A percentile compares a stretch with the other conserved stretches of the same genome.
Conservation (phyloP, 257 asterid genomes). For the Paraleonurus japonicus region DNA sequence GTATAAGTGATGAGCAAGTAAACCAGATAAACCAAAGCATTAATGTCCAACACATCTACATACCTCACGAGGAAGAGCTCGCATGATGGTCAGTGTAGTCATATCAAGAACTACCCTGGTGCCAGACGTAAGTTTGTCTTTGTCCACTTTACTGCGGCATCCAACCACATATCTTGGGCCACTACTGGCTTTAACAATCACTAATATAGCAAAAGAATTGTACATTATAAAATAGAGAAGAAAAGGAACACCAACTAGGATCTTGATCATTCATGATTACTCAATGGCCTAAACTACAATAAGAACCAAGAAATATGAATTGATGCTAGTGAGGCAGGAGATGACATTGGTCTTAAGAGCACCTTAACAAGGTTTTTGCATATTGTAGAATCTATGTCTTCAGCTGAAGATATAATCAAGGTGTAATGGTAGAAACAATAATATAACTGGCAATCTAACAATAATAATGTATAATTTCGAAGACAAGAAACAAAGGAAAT, state of each 20-base stretch:
- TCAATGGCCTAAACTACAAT: not conserved
- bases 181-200: conserved; percentile 93
- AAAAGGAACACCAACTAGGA: not conserved
- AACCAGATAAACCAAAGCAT: conserved; percentile 8
- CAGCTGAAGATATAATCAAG: not conserved
- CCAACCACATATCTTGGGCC: conserved; percentile 98
- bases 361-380: not conserved
- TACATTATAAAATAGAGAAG: not conserved
- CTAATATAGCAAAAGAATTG: conserved; percentile 32
- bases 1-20: not conserved
- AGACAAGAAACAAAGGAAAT: not conserved
- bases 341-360: not conserved
- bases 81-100: conserved; percentile 97
- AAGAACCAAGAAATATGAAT: not conserved
- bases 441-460: not conserved
- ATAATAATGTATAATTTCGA: not conserved
- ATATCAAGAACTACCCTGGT: conserved; percentile 94
- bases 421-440: not conserved
- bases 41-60: conserved; percentile 9
- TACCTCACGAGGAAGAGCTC: conserved; percentile 98
- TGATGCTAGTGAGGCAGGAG: not conserved
- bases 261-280: not conserved
- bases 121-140: conserved; percentile 86
- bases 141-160: conserved; percentile 93
- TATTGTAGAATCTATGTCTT: not conserved